Percentiles rank a stretch among this genome's conserved stretches.
Evolutionary conservation across 305 asterid genomes (phyloP).

Genomic region (Rubia occidens): DNA sequence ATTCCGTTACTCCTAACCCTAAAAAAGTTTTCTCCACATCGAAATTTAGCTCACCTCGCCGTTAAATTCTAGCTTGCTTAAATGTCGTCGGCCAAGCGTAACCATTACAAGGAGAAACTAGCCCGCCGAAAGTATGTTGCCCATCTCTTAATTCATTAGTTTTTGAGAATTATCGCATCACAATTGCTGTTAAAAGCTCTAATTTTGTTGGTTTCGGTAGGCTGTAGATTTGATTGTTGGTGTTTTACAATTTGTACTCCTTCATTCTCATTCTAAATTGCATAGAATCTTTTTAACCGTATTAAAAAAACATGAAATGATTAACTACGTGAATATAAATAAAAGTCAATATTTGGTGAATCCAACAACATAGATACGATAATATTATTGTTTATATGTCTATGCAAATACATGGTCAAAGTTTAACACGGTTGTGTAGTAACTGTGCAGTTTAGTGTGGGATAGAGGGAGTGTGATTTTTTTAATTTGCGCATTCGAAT

Average conservation of each 20-base stretch:
- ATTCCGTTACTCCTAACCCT: constrained; percentile 5
- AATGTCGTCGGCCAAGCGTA: constrained; percentile 60
- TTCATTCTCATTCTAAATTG: too few relatives aligned
- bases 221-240: background rate
- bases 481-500: background rate
- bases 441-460: too few relatives aligned
- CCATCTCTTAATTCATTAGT: background rate
- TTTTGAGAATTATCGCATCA: background rate
- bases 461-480: too few relatives aligned
- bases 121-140: constrained; percentile 57
- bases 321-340: too few relatives aligned
- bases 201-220: background rate
- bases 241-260: background rate
- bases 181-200: background rate
- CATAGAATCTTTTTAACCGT: too few relatives aligned
- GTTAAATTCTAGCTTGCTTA: background rate
- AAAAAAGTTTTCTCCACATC: background rate
- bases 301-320: too few relatives aligned
- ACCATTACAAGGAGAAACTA: constrained; percentile 46
- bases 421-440: too few relatives aligned
- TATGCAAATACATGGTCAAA: too few relatives aligned
- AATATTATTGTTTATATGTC: background rate
- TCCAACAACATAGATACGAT: too few relatives aligned
- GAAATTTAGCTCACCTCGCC: constrained; percentile 10
- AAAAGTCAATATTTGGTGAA: too few relatives aligned